These are phyloP conservation scores for Mucor piriformis DNA, from an alignment of 371 early-diverging fungal species.

Conservation along the genomic window DNA sequence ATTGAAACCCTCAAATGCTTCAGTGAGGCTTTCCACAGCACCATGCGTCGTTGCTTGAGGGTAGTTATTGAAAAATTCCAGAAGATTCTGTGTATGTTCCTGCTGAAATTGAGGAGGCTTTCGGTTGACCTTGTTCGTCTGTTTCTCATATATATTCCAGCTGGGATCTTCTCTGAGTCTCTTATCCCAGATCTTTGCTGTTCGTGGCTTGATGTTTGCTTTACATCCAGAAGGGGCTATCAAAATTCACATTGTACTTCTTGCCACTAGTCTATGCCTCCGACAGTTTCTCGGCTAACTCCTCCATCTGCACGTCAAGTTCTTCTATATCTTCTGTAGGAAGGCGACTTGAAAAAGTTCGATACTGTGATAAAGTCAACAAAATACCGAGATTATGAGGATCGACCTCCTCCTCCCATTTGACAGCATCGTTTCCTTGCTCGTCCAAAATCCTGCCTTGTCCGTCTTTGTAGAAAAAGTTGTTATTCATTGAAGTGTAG, in stretches of 20 bases:
- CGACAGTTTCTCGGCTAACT: neutral
- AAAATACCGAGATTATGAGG: constrained; percentile 14
- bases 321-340: constrained; percentile 13
- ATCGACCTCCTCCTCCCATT: constrained; percentile 16
- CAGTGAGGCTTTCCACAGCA: constrained; percentile 10
- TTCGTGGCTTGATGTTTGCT: constrained; percentile 1
- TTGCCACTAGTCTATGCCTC: neutral
- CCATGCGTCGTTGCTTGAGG: constrained; percentile 12
- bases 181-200: constrained; percentile 18
- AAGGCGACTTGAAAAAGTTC: constrained; percentile 3
- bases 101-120: constrained; percentile 10
- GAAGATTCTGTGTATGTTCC: constrained; percentile 16
- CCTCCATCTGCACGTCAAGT: constrained; percentile 1
- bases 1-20: constrained; percentile 8
- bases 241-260: constrained; percentile 13
- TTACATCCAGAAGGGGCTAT: constrained; percentile 10
- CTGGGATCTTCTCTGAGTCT: constrained; percentile 15
- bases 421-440: constrained; percentile 14
- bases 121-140: constrained; percentile 13
- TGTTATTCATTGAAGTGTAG: constrained; percentile 1
- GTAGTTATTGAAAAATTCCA: constrained; percentile 10
- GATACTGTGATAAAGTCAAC: constrained; percentile 8
- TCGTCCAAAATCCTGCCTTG: constrained; percentile 20
- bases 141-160: constrained; percentile 20
- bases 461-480: constrained; percentile 18